Evolutionary conservation across 2,329 filamentous ascomycete species (phyloP), one percentile per base, ranked within the genome.

Genomic region (Nakataea oryzae): DNA sequence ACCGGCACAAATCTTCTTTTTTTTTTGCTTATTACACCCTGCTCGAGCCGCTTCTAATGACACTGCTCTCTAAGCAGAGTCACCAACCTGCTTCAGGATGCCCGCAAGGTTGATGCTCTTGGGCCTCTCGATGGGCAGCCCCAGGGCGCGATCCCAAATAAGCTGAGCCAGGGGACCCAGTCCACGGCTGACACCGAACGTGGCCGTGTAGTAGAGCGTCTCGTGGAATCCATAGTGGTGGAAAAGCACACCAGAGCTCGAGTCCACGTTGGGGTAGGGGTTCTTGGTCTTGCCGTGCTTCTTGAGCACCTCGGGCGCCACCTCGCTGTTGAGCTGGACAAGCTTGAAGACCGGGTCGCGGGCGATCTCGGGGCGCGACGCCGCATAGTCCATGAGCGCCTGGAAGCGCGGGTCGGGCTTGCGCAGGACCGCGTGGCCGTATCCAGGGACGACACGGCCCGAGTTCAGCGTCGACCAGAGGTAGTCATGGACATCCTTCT

Each of bases 231-330:
- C 95, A 74, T 96, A 99, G 80, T 97, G 92, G 77, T 97, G 88
- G 86, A 99, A 97, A 59, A 99, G 83, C 7, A 97, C 93, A 66
- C 95, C 95, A 0, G 92, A 96, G 66, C 86, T 88, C 58, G 89
- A 92, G 76, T 99, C 95, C 65, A 99, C 95, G 74, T 99, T 99
- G 66, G 95, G 95, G 78, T 93, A 96, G 2, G 95, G 92, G 79
- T 96, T 96, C 83, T 96, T 96, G 68, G 92, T 96, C 87, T 97
- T 97, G 75, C 95, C 95, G 73, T 99, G 95, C 79, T 97, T 87
- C 70, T 86, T 95, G 69, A 99, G 82, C 26, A 99, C 95, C 61
- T 86, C 84, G 21, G 95, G 95, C 0, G 95, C 95, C 66, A 99
- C 88, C 71, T 92, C 88, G 67, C 89, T 92, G 80, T 96, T 97